Percentiles rank a stretch among this genome's conserved stretches.
These are phyloP conservation scores for Plasmodium yoelii DNA, from an alignment of 169 alveolate species.

Conservation along the genomic window DNA sequence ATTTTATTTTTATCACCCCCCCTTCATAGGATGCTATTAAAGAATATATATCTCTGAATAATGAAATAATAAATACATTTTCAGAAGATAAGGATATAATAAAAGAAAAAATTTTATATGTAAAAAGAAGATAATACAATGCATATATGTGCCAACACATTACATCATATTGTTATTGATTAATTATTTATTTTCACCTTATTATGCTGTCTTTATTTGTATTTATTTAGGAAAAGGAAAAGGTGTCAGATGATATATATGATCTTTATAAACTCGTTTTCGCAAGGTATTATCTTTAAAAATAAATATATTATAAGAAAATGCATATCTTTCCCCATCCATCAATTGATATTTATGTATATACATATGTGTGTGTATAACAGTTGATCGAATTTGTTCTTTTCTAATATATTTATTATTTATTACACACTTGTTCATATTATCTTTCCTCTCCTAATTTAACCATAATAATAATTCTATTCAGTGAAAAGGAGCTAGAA, in stretches of 20 bases:
- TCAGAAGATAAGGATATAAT: conserved; percentile 52
- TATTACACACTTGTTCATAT: background rate
- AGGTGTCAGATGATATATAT: conserved; percentile 56
- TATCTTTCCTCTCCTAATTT: background rate
- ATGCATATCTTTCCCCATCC: background rate
- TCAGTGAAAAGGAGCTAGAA: conserved; percentile 65
- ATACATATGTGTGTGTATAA: too few species aligned
- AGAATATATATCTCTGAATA: conserved; percentile 34
- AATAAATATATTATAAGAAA: background rate
- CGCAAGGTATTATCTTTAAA: conserved; percentile 25
- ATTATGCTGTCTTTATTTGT: background rate
- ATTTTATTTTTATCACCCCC: background rate
- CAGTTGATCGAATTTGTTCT: too few species aligned
- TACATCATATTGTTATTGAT: too few species aligned
- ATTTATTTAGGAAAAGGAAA: conserved; percentile 42
- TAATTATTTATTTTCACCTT: too few species aligned
- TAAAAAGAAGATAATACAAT: background rate
- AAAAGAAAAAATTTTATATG: conserved; percentile 47
- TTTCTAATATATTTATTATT: background rate
- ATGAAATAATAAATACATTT: conserved; percentile 60
- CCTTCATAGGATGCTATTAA: conserved; percentile 43
- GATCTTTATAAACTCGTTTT: conserved; percentile 59
- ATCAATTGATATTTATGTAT: background rate
- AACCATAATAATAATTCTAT: background rate
- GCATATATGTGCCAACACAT: background rate